A percentile compares a stretch with the other conserved stretches of the same genome.
Evolutionary conservation across 2,329 filamentous ascomycete genomes (phyloP).

Genomic region (Lachnellula cervina): DNA sequence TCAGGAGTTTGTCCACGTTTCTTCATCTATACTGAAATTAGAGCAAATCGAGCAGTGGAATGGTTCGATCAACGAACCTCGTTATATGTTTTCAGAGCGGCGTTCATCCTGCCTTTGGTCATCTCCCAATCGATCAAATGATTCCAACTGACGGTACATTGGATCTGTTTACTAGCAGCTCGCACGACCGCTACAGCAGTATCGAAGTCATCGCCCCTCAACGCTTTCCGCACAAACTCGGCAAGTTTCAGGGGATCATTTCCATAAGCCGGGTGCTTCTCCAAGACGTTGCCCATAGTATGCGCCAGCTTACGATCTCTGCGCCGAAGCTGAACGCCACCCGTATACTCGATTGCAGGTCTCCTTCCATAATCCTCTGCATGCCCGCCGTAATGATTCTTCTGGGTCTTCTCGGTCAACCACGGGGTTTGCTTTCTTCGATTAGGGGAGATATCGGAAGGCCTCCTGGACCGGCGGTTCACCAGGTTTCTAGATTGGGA

Average conservation of each 20-base stretch:
- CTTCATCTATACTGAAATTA: slow-evolving; percentile 67
- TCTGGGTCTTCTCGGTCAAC: neutral
- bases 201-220: slow-evolving; percentile 55
- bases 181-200: slow-evolving; percentile 67
- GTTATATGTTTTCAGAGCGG: slow-evolving; percentile 79
- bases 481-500: neutral
- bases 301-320: slow-evolving; percentile 5
- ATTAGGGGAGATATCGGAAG: neutral
- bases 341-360: neutral
- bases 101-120: slow-evolving; percentile 51
- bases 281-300: slow-evolving; percentile 1
- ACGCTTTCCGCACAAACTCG: slow-evolving; percentile 56
- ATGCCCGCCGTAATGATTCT: neutral
- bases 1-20: slow-evolving; percentile 81
- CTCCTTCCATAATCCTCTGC: neutral
- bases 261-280: slow-evolving; percentile 24
- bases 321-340: neutral
- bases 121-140: slow-evolving; percentile 71
- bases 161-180: slow-evolving; percentile 58
- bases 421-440: neutral
- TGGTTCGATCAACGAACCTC: slow-evolving; percentile 51
- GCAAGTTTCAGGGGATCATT: slow-evolving; percentile 69
- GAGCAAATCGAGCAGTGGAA: neutral
- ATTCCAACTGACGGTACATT: slow-evolving; percentile 81
- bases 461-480: neutral